These are phyloP conservation scores for Geranium incanum DNA, from an alignment of 441 rosid genomes.

Conservation along the genomic window DNA sequence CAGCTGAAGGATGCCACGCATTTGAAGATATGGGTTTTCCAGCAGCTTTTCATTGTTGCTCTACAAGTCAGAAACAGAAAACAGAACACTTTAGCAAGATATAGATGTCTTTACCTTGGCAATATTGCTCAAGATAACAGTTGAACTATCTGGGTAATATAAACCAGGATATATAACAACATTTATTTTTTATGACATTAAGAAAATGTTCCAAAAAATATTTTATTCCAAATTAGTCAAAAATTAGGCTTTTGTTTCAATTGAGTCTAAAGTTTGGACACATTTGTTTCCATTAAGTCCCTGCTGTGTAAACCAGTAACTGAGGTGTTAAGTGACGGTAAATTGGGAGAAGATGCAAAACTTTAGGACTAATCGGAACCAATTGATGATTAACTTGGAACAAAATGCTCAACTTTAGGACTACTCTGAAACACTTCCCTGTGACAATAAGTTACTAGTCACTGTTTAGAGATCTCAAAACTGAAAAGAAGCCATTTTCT, in stretches of 20 bases:
- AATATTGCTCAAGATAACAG: not conserved
- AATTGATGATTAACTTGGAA: not conserved
- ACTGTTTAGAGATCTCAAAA: slow-evolving; percentile 10
- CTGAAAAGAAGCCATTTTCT: too few species aligned
- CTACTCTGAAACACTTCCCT: not conserved
- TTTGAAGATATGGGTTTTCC: slow-evolving; percentile 98
- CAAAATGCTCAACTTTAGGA: not conserved
- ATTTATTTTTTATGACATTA: too few species aligned
- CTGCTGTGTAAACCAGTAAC: not conserved
- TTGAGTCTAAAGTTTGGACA: not conserved
- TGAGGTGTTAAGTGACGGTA: not conserved
- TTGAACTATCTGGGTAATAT: not conserved
- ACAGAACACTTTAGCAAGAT: slow-evolving; percentile 18
- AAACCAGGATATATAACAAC: too few species aligned
- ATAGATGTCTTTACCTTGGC: not conserved
- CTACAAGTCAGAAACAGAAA: slow-evolving; percentile 37
- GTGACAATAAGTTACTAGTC: not conserved
- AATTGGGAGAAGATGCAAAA: not conserved
- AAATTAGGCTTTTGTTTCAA: not conserved
- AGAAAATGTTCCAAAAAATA: not conserved
- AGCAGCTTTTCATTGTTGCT: slow-evolving; percentile 95
- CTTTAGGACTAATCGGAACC: not conserved
- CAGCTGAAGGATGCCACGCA: slow-evolving; percentile 92
- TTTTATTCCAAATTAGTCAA: not conserved
- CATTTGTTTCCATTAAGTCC: not conserved